Evolutionary conservation across 208 protist species (phyloP).

Genomic region (Leishmania braziliensis): DNA sequence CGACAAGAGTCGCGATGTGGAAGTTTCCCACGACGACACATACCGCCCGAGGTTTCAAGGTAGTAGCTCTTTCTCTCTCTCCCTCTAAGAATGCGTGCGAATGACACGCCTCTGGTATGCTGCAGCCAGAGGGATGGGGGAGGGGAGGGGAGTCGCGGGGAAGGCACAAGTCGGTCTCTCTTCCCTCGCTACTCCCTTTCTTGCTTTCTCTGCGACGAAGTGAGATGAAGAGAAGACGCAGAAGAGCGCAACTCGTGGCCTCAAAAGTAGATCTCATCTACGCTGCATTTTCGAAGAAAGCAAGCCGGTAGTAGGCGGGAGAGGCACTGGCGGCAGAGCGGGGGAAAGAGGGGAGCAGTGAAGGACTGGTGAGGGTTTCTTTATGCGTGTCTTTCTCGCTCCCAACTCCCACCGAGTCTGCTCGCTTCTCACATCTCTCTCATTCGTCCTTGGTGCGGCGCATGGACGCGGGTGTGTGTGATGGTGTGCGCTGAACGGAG

Average conservation of each 20-base stretch:
- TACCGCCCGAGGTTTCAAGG: neutral
- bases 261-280: no score
- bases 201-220: neutral
- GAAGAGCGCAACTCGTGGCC: no score
- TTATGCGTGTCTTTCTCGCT: neutral
- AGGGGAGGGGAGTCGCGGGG: neutral
- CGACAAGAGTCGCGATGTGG: neutral
- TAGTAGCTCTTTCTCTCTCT: neutral
- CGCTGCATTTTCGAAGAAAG: no score
- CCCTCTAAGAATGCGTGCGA: neutral
- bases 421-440: neutral
- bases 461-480: slow-evolving; percentile 22
- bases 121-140: neutral
- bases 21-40: neutral
- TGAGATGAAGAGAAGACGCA: neutral
- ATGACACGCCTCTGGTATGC: neutral
- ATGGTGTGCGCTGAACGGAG: neutral
- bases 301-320: neutral
- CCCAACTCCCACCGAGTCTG: neutral
- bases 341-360: neutral
- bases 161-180: neutral
- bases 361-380: neutral
- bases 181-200: neutral
- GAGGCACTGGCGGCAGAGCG: neutral
- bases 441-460: neutral